A percentile compares a stretch with the other conserved stretches of the same genome.
Evolutionary conservation across 306 rosid genomes (phyloP).

Genomic region (Heteromeles arbutifolia): DNA sequence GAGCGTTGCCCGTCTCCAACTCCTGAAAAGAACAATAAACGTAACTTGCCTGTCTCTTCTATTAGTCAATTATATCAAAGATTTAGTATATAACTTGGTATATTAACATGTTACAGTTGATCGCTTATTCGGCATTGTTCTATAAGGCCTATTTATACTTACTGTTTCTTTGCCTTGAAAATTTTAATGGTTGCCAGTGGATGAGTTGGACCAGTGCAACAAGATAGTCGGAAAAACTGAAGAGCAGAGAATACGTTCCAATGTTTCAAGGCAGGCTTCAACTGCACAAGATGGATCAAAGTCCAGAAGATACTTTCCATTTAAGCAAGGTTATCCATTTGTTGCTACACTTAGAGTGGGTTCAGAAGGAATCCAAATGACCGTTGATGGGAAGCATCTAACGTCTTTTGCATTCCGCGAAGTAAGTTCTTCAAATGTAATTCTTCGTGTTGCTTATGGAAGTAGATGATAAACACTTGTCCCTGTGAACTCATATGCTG

Average conservation of each 20-base stretch:
- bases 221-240: constrained; percentile 73
- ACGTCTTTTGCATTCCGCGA: constrained; percentile 92
- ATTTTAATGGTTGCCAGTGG: constrained; percentile 51
- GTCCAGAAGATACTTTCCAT: constrained; percentile 69
- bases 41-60: constrained; percentile 32
- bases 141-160: neutral
- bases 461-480: constrained; percentile 7
- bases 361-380: constrained; percentile 95
- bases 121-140: too few species aligned
- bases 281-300: constrained; percentile 41
- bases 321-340: constrained; percentile 87
- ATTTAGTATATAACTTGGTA: neutral
- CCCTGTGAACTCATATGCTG: constrained; percentile 20
- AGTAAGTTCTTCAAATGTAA: constrained; percentile 30
- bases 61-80: constrained; percentile 7
- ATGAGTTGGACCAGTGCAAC: constrained; percentile 94
- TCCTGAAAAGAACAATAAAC: constrained; percentile 65
- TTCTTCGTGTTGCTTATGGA: constrained; percentile 2
- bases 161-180: constrained; percentile 8
- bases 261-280: constrained; percentile 45
- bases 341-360: constrained; percentile 97
- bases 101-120: constrained; percentile 1
- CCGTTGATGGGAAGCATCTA: constrained; percentile 95
- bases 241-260: constrained; percentile 41
- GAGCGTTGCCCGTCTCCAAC: constrained; percentile 91